Base-by-base conservation (phyloP, 1,284 basidiomycete species). In the Ceratobasidium sp. region DNA sequence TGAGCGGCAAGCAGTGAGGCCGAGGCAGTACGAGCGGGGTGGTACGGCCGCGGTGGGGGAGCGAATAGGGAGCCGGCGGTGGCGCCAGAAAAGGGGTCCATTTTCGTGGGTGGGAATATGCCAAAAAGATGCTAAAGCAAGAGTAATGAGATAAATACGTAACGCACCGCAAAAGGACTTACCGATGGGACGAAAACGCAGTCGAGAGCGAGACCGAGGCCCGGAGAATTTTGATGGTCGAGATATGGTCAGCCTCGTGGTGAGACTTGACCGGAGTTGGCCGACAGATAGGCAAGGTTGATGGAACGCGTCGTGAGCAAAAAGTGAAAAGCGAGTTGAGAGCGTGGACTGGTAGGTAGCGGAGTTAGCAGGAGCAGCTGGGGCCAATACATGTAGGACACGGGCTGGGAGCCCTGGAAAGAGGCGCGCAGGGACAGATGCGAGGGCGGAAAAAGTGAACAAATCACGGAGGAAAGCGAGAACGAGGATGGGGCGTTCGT, bases 31-130 rank as follows among this genome's bases (percentile, higher is more conserved):
- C 49, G 49, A 51, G 49, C 9, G 18, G 49, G 49, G 25, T 12
- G 61, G 28, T 44, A 36, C 8, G 64, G 9, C n/a, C 8, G 28
- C 33, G 51, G 21, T 21, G 48, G 11, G 30, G 64, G 64, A 56
- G 64, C 64, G 53, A 69, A 69, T 69, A 69, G 53, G 16, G 64
- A 56, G 2, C 64, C 64, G 49, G 63, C 63, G 25, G 49, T 56
- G 36, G 63, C 38, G 40, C 42, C n/a, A 25, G 58, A 60, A 38
- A 44, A 69, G 36, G 64, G 64, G 53, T 69, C 64, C 64, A 69
- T 66, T 46, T 18, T 36, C 21, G 58, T 23, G 33, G 23, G 58
- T 60, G 58, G 36, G 38, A 60, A 60, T 60, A 59, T 60, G 40
- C 36, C 44, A 60, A 60, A 42, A 60, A 42, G 42, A 42, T 44